Conservation (phyloP, 768 basidiomycete genomes). For the Xerocomellus dryophilus region DNA sequence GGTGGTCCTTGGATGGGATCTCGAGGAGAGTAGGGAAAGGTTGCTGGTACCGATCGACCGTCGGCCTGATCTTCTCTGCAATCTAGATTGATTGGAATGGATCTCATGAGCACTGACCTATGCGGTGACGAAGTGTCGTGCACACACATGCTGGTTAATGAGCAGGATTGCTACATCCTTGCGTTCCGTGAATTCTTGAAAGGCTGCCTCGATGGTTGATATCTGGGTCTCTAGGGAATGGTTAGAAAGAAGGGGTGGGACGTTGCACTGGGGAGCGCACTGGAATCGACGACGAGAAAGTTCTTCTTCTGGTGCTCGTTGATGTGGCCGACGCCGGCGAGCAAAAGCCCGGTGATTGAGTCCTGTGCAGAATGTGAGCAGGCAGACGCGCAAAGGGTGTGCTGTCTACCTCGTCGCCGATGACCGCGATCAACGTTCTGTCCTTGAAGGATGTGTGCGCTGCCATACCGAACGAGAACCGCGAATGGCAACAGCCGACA, state of each 20-base stretch:
- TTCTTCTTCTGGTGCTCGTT: constrained; percentile 93
- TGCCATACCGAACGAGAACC: constrained; percentile 40
- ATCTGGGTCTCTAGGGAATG: constrained; percentile 75
- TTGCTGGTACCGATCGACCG: constrained; percentile 92
- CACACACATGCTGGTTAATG: constrained; percentile 94
- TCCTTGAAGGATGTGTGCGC: constrained; percentile 64
- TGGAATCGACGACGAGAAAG: constrained; percentile 91
- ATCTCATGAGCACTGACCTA: constrained; percentile 8
- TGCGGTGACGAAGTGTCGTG: neutral
- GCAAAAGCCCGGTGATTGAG: constrained; percentile 91
- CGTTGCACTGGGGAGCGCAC: constrained; percentile 46
- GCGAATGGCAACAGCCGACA: constrained; percentile 27
- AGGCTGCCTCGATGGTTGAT: constrained; percentile 85
- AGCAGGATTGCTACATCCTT: constrained; percentile 94
- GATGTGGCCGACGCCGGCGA: constrained; percentile 93
- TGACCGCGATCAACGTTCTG: constrained; percentile 87
- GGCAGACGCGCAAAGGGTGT: neutral
- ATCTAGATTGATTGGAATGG: constrained; percentile 49
- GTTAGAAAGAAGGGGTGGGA: constrained; percentile 8
- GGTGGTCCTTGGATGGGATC: constrained; percentile 98
- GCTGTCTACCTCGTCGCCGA: constrained; percentile 85
- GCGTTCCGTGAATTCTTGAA: constrained; percentile 92
- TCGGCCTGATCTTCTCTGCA: constrained; percentile 94
- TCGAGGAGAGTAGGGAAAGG: constrained; percentile 96
- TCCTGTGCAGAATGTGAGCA: constrained; percentile 54